These are phyloP conservation scores for Senecio squalidus DNA, from an alignment of 140 eudicot genomes.

Conservation along the genomic window DNA sequence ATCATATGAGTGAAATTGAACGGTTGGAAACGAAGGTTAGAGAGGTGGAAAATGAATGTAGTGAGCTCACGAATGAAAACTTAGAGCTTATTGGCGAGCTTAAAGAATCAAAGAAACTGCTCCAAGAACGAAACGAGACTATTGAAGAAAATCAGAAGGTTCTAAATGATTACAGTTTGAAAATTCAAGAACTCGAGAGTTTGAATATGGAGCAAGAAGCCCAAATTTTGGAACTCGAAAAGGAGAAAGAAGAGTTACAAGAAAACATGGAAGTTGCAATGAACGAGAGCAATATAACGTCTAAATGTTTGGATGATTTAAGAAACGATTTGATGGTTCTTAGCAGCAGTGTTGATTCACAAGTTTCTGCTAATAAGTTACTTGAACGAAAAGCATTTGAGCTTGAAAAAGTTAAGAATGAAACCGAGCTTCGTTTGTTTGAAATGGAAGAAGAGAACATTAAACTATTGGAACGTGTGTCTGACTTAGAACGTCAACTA, in stretches of 20 bases:
- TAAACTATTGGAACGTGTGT: slow-evolving; percentile 33
- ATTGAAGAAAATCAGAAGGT: slow-evolving; percentile 41
- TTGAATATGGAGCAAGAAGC: slow-evolving; percentile 36
- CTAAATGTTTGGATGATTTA: slow-evolving; percentile 57
- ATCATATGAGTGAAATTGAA: slow-evolving; percentile 42
- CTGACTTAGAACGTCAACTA: slow-evolving; percentile 43
- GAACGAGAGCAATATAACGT: slow-evolving; percentile 47
- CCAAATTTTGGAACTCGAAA: slow-evolving; percentile 33
- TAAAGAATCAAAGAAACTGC: slow-evolving; percentile 46
- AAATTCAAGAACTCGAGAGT: slow-evolving; percentile 39
- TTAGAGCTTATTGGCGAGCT: slow-evolving; percentile 54
- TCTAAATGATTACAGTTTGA: slow-evolving; percentile 33
- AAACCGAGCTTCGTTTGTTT: slow-evolving; percentile 43
- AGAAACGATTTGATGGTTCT: slow-evolving; percentile 46
- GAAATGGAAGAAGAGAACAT: slow-evolving; percentile 55
- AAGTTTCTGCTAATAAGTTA: slow-evolving; percentile 54
- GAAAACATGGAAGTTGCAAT: slow-evolving; percentile 45
- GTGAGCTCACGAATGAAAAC: slow-evolving; percentile 71
- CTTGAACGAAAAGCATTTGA: slow-evolving; percentile 47
- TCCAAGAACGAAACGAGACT: slow-evolving; percentile 24
- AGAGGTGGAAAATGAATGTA: slow-evolving; percentile 66
- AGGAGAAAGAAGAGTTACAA: slow-evolving; percentile 49
- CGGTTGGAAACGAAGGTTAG: slow-evolving; percentile 39
- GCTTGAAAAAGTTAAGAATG: slow-evolving; percentile 41
- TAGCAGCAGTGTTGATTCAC: slow-evolving; percentile 49